Evolutionary conservation across 176 grass and related monocot genomes (phyloP).

Genomic region (Musa acuminata): DNA sequence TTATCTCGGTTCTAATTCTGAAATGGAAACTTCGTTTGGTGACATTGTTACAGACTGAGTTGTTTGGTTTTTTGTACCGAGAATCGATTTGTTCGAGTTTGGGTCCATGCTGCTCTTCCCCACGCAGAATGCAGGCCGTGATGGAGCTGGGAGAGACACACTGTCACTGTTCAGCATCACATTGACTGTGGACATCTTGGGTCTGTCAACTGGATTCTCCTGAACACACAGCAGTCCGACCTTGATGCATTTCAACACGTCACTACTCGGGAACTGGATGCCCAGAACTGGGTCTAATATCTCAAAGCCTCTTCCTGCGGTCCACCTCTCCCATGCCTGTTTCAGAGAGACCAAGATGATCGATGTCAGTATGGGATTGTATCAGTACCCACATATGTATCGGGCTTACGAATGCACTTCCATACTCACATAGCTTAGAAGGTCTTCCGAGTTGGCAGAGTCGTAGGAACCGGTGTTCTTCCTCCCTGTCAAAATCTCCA

Average conservation of each 20-base stretch:
- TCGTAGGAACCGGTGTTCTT: conserved; percentile 20
- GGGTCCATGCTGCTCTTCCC: background rate
- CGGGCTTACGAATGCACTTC: too few relatives aligned
- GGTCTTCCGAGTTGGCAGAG: conserved; percentile 9
- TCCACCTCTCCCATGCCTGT: conserved; percentile 39
- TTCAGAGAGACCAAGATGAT: background rate
- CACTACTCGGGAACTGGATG: background rate
- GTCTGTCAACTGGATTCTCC: conserved; percentile 8
- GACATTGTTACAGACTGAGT: background rate
- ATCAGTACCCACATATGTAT: background rate
- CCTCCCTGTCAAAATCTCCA: conserved; percentile 37
- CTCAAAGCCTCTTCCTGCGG: background rate
- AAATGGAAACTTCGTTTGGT: conserved; percentile 31
- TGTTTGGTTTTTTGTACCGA: background rate
- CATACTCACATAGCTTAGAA: conserved; percentile 28
- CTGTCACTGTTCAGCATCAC: conserved; percentile 22
- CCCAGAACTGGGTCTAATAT: conserved; percentile 17
- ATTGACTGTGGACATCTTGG: conserved; percentile 33
- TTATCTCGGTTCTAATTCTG: conserved; percentile 31
- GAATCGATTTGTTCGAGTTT: background rate
- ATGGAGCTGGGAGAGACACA: conserved; percentile 15
- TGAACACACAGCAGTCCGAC: conserved; percentile 30
- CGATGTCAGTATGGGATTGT: background rate
- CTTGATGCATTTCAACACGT: conserved; percentile 28
- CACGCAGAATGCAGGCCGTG: conserved; percentile 8